phyloP scores from a whole-genome alignment of 2,329 filamentous ascomycete species.

The Geosmithia putterillii region DNA sequence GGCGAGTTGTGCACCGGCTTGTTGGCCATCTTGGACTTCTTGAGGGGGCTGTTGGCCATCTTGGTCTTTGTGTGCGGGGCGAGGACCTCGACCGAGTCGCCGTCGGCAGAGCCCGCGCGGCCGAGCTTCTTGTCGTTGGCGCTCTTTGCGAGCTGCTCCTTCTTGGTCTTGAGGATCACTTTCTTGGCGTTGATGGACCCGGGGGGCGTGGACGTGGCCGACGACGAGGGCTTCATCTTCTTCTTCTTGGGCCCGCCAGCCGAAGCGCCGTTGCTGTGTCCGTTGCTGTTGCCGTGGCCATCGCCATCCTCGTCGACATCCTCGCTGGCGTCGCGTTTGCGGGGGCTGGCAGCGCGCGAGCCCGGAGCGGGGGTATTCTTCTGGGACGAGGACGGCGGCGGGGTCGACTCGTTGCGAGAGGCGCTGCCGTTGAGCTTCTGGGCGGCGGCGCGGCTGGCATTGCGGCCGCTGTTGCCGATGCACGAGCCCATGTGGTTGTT shows the following conservation, averaged over 20 bases:
- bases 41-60: constrained; percentile 21
- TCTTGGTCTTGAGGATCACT: constrained; percentile 43
- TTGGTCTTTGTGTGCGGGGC: constrained; percentile 22
- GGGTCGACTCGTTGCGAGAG: constrained; percentile 39
- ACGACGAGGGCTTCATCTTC: constrained; percentile 46
- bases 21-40: constrained; percentile 32
- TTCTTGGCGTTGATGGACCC: constrained; percentile 30
- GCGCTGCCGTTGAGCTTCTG: constrained; percentile 47
- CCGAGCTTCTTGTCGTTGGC: constrained; percentile 35
- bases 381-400: constrained; percentile 49
- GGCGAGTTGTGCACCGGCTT: constrained; percentile 32
- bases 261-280: constrained; percentile 39
- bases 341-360: constrained; percentile 40
- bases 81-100: constrained; percentile 15
- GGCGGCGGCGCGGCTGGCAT: constrained; percentile 48
- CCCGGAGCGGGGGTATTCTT: constrained; percentile 47
- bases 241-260: constrained; percentile 20
- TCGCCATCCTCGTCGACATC: constrained; percentile 40
- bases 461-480: constrained; percentile 53
- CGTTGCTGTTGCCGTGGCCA: constrained; percentile 44
- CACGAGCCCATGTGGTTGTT: constrained; percentile 60
- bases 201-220: constrained; percentile 4
- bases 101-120: constrained; percentile 9
- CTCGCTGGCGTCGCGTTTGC: constrained; percentile 44
- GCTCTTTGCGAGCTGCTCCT: constrained; percentile 41